phyloP scores from a whole-genome alignment of 306 rosid genomes.

The Sindora glabra region DNA sequence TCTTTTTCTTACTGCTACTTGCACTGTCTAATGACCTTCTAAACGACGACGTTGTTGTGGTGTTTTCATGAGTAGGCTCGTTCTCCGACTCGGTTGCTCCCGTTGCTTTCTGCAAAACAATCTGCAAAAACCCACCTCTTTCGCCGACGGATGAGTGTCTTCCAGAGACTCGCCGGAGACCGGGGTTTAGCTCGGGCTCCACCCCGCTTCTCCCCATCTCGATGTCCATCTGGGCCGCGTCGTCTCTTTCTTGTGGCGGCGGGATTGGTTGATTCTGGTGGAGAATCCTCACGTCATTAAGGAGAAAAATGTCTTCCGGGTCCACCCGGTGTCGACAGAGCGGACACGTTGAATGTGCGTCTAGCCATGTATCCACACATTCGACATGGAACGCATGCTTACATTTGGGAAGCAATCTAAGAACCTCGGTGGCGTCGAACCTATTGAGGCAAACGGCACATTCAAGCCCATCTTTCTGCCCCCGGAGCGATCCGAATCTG shows the following conservation, averaged over 20 bases:
- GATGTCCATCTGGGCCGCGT: constrained; percentile 7
- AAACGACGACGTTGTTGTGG: constrained; percentile 30
- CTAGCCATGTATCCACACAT: constrained; percentile 97
- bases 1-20: background rate
- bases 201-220: constrained; percentile 9
- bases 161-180: constrained; percentile 27
- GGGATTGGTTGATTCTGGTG: background rate
- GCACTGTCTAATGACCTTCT: constrained; percentile 64
- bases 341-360: constrained; percentile 95
- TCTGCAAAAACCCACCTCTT: constrained; percentile 1
- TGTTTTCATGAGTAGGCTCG: background rate
- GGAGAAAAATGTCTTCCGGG: constrained; percentile 70
- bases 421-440: constrained; percentile 61
- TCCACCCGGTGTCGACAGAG: constrained; percentile 80
- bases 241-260: background rate
- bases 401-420: constrained; percentile 77
- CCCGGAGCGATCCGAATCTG: constrained; percentile 56
- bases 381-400: constrained; percentile 93
- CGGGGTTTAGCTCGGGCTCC: constrained; percentile 4
- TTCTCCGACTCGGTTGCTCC: background rate
- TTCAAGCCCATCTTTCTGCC: constrained; percentile 61
- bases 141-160: constrained; percentile 78
- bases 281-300: constrained; percentile 24
- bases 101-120: background rate
- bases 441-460: constrained; percentile 71